Evolutionary conservation across 139 green algal genomes (phyloP).

Genomic region (Nannochloris sp.): DNA sequence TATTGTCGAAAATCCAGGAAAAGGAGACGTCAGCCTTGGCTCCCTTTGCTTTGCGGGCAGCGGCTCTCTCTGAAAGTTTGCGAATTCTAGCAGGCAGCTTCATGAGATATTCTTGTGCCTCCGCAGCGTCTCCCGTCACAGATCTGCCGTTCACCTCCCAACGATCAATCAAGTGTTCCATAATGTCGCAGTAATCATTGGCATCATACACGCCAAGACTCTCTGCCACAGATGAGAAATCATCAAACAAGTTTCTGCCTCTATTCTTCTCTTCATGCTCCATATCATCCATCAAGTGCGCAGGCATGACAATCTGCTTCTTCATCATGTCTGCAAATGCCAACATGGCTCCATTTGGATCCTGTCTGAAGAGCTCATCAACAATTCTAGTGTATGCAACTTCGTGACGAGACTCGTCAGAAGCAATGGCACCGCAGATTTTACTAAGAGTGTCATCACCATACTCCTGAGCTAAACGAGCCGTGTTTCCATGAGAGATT

Average conservation of each 20-base stretch:
- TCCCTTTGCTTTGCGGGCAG: conserved; percentile 58
- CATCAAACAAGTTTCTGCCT: conserved; percentile 74
- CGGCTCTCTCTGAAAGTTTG: conserved; percentile 70
- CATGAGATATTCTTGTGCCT: conserved; percentile 68
- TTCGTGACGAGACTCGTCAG: conserved; percentile 94
- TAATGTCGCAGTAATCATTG: conserved; percentile 91
- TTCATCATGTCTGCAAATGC: conserved; percentile 97
- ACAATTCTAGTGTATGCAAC: conserved; percentile 89
- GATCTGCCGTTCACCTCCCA: conserved; percentile 66
- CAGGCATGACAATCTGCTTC: conserved; percentile 98
- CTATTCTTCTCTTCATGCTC: conserved; percentile 53
- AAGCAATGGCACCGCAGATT: conserved; percentile 85
- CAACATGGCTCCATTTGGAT: conserved; percentile 80
- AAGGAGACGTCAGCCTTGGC: conserved; percentile 42
- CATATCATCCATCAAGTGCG: conserved; percentile 92
- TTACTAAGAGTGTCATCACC: conserved; percentile 77
- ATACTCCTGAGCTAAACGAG: conserved; percentile 69
- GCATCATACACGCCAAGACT: conserved; percentile 55
- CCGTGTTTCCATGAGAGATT: conserved; percentile 94
- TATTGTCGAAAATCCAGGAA: conserved; percentile 85
- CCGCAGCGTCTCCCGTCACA: conserved; percentile 52
- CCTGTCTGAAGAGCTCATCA: conserved; percentile 75
- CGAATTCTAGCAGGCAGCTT: conserved; percentile 75
- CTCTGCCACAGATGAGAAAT: conserved; percentile 94
- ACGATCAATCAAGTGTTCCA: conserved; percentile 68